Percentiles rank a stretch among this genome's conserved stretches.
Evolutionary conservation across 2,329 filamentous ascomycete genomes (phyloP).

Genomic region (Coniochaeta prunicola): DNA sequence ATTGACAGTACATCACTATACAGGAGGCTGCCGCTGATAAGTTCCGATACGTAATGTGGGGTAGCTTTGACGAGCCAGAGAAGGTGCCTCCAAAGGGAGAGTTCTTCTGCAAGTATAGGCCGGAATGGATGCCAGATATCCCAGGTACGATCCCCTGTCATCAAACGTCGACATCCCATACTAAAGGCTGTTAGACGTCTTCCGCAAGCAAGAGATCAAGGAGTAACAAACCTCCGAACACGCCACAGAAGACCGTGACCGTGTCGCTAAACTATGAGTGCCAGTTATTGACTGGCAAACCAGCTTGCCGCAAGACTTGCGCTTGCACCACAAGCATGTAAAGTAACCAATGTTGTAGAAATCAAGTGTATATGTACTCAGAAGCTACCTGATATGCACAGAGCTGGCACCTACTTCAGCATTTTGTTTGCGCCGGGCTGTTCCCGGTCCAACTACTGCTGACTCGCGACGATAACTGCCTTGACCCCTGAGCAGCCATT

Average conservation of each 20-base stretch:
- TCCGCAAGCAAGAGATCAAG: conserved; percentile 37
- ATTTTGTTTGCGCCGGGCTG: neutral
- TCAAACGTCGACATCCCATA: neutral
- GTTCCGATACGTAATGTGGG: conserved; percentile 35
- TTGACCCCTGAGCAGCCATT: conserved; percentile 51
- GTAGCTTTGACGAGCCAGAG: conserved; percentile 41
- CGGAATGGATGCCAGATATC: conserved; percentile 43
- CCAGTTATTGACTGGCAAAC: no score
- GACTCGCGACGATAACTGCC: conserved; percentile 43
- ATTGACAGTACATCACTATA: neutral
- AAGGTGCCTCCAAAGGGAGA: conserved; percentile 44
- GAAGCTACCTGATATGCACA: neutral
- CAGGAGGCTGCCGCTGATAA: conserved; percentile 35
- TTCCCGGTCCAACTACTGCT: conserved; percentile 22
- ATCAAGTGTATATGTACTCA: no score
- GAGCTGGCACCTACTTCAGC: neutral
- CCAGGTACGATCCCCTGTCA: conserved; percentile 23
- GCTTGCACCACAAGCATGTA: no score
- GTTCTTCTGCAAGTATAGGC: conserved; percentile 42
- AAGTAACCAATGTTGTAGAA: no score
- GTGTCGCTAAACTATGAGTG: no score
- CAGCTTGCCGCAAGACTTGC: no score
- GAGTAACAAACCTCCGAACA: conserved; percentile 21
- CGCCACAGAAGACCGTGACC: no score
- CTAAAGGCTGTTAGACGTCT: conserved; percentile 23